phyloP scores from a whole-genome alignment of 495 filamentous ascomycete species.

The Talaromyces ruber region DNA sequence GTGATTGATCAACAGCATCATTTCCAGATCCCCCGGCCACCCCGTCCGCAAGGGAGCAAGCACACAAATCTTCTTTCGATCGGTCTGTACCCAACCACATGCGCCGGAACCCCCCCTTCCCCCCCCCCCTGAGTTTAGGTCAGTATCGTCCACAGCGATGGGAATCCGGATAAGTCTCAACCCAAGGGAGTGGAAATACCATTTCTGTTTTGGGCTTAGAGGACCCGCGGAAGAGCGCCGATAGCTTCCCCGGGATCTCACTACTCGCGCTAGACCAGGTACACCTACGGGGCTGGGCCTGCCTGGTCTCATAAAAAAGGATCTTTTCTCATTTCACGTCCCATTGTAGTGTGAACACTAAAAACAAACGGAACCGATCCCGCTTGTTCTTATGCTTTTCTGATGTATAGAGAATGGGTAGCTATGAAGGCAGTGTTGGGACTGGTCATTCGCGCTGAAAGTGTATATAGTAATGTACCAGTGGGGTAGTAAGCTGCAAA shows the following conservation, averaged over 20 bases:
- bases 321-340: not conserved
- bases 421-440: not conserved
- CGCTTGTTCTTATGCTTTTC: not conserved
- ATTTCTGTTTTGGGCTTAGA: not conserved
- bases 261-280: not conserved
- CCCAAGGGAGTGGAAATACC: not conserved
- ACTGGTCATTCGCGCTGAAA: not conserved
- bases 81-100: not conserved
- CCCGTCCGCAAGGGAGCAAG: not conserved
- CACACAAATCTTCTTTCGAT: not conserved
- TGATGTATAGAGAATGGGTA: not conserved
- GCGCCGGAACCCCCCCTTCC: not conserved
- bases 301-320: not conserved
- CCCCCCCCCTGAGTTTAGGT: not conserved
- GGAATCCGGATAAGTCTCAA: not conserved
- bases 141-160: not conserved
- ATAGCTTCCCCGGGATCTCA: not conserved
- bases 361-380: not conserved
- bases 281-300: not conserved
- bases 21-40: not conserved
- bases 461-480: not conserved
- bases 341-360: not conserved
- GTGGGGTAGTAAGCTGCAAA: not conserved
- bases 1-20: not conserved
- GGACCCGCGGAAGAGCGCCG: not conserved